Evolutionary conservation across 495 filamentous ascomycete species (phyloP), one percentile per base, ranked within the genome.

Genomic region (Xylaria intraflava): DNA sequence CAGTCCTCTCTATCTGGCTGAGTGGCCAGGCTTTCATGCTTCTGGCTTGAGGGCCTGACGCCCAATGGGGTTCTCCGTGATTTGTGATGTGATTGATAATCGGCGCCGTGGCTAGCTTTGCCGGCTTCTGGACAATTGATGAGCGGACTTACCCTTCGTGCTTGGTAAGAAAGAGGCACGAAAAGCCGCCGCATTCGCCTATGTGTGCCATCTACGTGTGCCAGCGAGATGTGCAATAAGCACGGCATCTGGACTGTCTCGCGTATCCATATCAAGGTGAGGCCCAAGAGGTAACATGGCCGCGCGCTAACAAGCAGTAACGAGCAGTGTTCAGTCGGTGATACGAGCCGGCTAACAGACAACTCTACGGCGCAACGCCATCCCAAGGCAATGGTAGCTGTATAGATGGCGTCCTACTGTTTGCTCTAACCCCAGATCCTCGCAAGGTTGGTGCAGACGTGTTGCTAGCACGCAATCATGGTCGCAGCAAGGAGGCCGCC

Each of bases 341-440:
- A 38, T 38, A 38, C 35, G 17, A 26, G 16, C 27, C 16, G 33
- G 16, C 46, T 16, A 46, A 39, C 33, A 38, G 9, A 33, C 11
- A 12, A 20, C 36, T 1, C 45, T 35, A 24, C 52, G 20, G 52
- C 33, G 33, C 16, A 27, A 29, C 35, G 43, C n/a, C 10, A 55
- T 49, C 52, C 52, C 52, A 55, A 49, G 52, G 52, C 52, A 49
- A 42, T 36, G 52, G 52, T 55, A 55, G 52, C 52, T 27, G 52
- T 55, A 46, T 54, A 55, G 52, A 40, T 35, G 52, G 29, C 45
- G 52, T 55, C 29, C 44, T 55, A 55, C 49, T 55, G 45, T 31
- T 38, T 49, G 35, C 44, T 43, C 52, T 23, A 49, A 55, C 45
- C 44, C 52, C 52, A 55, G 52, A 55, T 55, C 52, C 45, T 49